Conservation (phyloP, 1,139 yeast species). For the Nakaseomyces delphensis region DNA sequence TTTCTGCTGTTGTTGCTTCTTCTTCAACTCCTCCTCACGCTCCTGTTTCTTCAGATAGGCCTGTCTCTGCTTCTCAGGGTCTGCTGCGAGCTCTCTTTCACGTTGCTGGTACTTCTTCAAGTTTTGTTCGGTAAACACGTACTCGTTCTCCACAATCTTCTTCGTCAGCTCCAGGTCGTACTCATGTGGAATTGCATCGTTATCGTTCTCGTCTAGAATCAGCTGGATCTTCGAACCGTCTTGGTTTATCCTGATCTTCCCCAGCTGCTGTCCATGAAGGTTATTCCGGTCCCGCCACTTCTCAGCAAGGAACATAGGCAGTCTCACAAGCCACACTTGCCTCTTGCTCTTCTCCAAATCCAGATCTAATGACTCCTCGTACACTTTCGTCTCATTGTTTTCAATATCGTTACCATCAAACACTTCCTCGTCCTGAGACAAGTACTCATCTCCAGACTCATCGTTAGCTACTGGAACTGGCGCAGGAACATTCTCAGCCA, state of each 20-base stretch:
- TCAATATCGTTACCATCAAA: conserved; percentile 37
- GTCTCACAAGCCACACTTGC: conserved; percentile 85
- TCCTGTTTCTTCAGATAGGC: conserved; percentile 35
- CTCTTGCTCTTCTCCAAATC: conserved; percentile 46
- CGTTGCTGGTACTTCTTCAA: conserved; percentile 58
- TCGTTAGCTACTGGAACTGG: conserved; percentile 6
- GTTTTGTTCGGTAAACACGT: conserved; percentile 85
- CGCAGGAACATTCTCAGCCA: too few species aligned
- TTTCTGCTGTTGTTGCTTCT: conserved; percentile 30
- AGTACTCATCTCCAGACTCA: conserved; percentile 33
- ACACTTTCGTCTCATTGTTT: conserved; percentile 31
- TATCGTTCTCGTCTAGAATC: conserved; percentile 43
- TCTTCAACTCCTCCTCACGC: conserved; percentile 34
- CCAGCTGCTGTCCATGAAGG: conserved; percentile 67
- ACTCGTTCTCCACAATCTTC: conserved; percentile 74
- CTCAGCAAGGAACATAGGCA: conserved; percentile 80
- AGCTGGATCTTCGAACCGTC: conserved; percentile 51
- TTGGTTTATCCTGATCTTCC: conserved; percentile 59
- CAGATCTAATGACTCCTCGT: conserved; percentile 55
- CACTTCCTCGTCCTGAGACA: conserved; percentile 36
- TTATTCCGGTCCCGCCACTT: conserved; percentile 62
- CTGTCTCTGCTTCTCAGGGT: conserved; percentile 36
- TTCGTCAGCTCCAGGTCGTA: conserved; percentile 74
- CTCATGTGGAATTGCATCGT: conserved; percentile 61
- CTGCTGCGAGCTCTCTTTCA: conserved; percentile 35